These are phyloP conservation scores for Magnaporthiopsis poae DNA, from an alignment of 2,329 filamentous ascomycete species.

Conservation along the genomic window DNA sequence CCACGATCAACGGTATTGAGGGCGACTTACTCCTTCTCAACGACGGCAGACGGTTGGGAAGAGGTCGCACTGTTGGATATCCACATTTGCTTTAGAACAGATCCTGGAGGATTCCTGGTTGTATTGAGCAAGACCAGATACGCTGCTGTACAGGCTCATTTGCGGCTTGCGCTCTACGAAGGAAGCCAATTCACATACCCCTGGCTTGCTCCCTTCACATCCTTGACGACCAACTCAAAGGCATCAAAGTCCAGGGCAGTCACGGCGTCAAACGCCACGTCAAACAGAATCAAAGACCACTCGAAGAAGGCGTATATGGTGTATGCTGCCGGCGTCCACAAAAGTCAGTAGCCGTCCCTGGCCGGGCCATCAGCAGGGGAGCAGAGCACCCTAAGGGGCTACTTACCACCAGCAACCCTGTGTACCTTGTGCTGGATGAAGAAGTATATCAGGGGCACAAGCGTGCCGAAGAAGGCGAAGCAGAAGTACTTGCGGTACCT, in stretches of 20 bases:
- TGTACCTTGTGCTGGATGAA: constrained; percentile 99
- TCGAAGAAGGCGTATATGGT: constrained; percentile 97
- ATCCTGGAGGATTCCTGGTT: constrained; percentile 7
- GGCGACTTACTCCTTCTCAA: constrained; percentile 51
- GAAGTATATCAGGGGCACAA: constrained; percentile 86
- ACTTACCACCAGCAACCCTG: constrained; percentile 78
- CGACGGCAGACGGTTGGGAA: constrained; percentile 36
- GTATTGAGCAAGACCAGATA: background rate
- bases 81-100: constrained; percentile 28
- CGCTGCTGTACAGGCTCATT: constrained; percentile 8
- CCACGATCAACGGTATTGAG: background rate
- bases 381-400: background rate
- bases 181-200: constrained; percentile 98
- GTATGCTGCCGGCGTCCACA: constrained; percentile 59
- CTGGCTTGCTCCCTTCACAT: constrained; percentile 83
- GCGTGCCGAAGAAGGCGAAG: constrained; percentile 75
- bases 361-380: constrained; percentile 1
- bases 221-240: constrained; percentile 79
- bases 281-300: constrained; percentile 87
- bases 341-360: background rate
- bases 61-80: constrained; percentile 33
- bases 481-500: constrained; percentile 83
- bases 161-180: constrained; percentile 7
- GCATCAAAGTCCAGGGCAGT: constrained; percentile 84
- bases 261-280: constrained; percentile 92